Base-by-base conservation (phyloP, 2,329 filamentous ascomycete species). In the Colletotrichum zoysiae region DNA sequence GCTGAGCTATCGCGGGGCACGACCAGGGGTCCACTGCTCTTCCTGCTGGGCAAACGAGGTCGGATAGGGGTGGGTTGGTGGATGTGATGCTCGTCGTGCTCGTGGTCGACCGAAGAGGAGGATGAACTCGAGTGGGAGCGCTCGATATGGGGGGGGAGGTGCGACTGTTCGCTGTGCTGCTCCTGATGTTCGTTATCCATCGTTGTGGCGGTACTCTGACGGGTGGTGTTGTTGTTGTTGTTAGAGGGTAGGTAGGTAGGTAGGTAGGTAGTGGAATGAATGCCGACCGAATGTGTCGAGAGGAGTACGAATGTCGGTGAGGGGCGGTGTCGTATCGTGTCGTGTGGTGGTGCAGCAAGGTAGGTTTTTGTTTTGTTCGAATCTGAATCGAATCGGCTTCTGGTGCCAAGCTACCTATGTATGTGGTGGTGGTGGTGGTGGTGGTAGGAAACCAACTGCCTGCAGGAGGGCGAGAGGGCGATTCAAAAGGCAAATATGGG, bases 11-110 rank as follows among this genome's bases (percentile, higher is more conserved):
- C 93, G 76, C 93, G 89, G 46, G 92, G 92, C 50, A 97, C 92
- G 74, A 95, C 93, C 75, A 96, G 92, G 59, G 94, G 94, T 69
- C 93, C 93, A 79, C 93, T 95, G 76, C 91, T 93, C 82, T 94
- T 94, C 60, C 93, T 88, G 76, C 89, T 93, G 23, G 89, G 89
- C 71, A 95, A 84, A 67, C 89, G 88, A 38, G 93, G 93, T 46
- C 93, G 89, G 20, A 82, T 82, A 1, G 88, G 86, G 11, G 86
- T 79, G 40, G 88, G 87, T 33, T 85, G 84, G 71, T 87, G 85
- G 38, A 89, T 85, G 35, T 80, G 76, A 57, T 78, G 76, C 26
- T 82, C 81, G 74, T 78, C 77, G n/a, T 83, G 80, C n/a, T 73
- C 68, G 38, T 78, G 75, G 65, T 78, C 77, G 71, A 76, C 65